These are phyloP conservation scores for Rubroboletus satanas DNA, from an alignment of 768 basidiomycete species.

Conservation along the genomic window DNA sequence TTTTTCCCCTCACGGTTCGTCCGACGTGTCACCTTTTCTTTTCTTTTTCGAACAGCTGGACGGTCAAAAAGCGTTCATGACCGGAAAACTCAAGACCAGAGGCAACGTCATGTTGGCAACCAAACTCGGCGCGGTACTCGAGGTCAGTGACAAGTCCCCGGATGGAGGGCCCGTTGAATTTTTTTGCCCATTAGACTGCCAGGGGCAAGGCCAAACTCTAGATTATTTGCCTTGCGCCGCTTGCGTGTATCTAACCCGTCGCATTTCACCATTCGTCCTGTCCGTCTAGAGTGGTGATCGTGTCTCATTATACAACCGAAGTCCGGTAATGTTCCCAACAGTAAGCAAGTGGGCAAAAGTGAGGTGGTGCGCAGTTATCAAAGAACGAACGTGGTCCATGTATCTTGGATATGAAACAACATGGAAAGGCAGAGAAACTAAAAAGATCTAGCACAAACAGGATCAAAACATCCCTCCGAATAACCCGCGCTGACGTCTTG, in stretches of 20 bases:
- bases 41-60: slow-evolving; percentile 49
- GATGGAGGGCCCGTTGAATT: background rate
- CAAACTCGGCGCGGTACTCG: slow-evolving; percentile 80
- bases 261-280: background rate
- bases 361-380: background rate
- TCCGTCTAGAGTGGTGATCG: slow-evolving; percentile 17
- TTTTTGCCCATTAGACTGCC: slow-evolving; percentile 23
- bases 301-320: slow-evolving; percentile 15
- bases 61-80: slow-evolving; percentile 96
- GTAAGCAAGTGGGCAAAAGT: background rate
- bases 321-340: background rate
- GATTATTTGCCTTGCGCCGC: background rate
- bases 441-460: slow-evolving; percentile 3
- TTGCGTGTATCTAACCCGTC: background rate
- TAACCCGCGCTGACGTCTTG: slow-evolving; percentile 71
- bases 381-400: slow-evolving; percentile 13
- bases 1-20: background rate
- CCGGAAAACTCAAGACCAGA: slow-evolving; percentile 86
- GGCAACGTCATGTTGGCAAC: slow-evolving; percentile 94
- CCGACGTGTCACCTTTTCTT: background rate
- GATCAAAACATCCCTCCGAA: slow-evolving; percentile 75
- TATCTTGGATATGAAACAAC: background rate
- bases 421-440: background rate
- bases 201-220: slow-evolving; percentile 44
- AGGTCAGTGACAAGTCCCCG: slow-evolving; percentile 42